These are phyloP conservation scores for Tagetes erecta DNA, from an alignment of 129 eudicot species.

Conservation along the genomic window DNA sequence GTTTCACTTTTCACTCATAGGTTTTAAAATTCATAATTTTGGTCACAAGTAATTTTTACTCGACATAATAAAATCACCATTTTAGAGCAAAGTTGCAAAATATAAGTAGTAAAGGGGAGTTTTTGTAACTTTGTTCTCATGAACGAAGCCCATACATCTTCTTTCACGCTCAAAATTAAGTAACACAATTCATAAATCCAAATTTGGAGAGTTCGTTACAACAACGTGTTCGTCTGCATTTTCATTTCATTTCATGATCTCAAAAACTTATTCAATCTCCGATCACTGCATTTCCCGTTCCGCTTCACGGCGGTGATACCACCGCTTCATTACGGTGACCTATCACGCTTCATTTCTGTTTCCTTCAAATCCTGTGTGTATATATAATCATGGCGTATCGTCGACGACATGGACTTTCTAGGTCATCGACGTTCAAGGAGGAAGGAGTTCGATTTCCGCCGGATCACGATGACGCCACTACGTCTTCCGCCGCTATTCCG, in stretches of 20 bases:
- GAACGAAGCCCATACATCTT: constrained; percentile 13
- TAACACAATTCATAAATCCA: constrained; percentile 2
- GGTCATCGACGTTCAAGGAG: constrained; percentile 64
- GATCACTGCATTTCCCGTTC: constrained; percentile 22
- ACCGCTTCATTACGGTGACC: constrained; percentile 36
- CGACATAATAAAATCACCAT: neutral
- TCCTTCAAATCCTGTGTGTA: neutral
- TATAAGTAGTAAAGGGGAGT: neutral
- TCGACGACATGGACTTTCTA: constrained; percentile 52
- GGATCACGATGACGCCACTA: constrained; percentile 24
- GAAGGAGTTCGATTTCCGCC: constrained; percentile 42
- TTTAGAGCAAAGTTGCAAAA: neutral
- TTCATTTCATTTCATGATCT: constrained; percentile 1
- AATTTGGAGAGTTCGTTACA: constrained; percentile 29
- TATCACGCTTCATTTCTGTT: neutral
- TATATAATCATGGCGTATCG: constrained; percentile 59
- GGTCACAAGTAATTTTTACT: neutral
- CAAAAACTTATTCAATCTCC: constrained; percentile 24
- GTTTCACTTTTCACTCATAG: no score
- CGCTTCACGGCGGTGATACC: constrained; percentile 33
- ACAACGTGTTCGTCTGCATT: constrained; percentile 20
- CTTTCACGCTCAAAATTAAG: neutral
- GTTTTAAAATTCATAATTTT: no score
- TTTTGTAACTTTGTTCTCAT: neutral
- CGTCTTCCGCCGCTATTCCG: constrained; percentile 20